These are phyloP conservation scores for Termitomyces sp. DNA, from an alignment of 768 basidiomycete species.

Conservation along the genomic window DNA sequence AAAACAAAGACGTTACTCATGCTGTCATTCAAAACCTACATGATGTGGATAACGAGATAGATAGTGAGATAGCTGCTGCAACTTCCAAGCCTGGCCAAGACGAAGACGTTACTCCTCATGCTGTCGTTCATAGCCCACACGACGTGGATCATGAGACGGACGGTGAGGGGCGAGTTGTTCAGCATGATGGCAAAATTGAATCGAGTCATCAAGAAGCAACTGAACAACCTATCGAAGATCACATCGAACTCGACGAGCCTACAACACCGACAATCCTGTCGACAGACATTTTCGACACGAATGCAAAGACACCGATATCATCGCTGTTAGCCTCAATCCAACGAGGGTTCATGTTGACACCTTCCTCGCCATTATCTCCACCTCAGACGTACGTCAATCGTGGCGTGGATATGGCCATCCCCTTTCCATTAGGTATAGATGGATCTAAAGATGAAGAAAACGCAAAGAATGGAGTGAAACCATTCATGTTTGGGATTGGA, in stretches of 20 bases:
- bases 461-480: constrained; percentile 4
- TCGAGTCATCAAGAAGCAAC: background rate
- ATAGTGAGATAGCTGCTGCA: background rate
- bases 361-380: constrained; percentile 56
- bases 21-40: background rate
- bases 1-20: background rate
- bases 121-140: background rate
- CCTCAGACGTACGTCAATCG: constrained; percentile 35
- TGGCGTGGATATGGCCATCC: constrained; percentile 9
- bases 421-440: constrained; percentile 10
- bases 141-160: background rate
- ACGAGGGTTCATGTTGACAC: constrained; percentile 62
- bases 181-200: background rate
- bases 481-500: constrained; percentile 12
- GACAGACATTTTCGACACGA: constrained; percentile 1
- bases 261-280: constrained; percentile 6
- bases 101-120: background rate
- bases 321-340: constrained; percentile 58
- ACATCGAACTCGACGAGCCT: background rate
- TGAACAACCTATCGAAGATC: background rate
- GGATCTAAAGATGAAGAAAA: constrained; percentile 3
- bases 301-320: constrained; percentile 57
- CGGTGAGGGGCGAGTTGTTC: background rate
- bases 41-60: background rate
- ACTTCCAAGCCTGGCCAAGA: background rate